Base-by-base conservation (phyloP, 2,329 filamentous ascomycete species). In the Penicillium aurantiogriseum region DNA sequence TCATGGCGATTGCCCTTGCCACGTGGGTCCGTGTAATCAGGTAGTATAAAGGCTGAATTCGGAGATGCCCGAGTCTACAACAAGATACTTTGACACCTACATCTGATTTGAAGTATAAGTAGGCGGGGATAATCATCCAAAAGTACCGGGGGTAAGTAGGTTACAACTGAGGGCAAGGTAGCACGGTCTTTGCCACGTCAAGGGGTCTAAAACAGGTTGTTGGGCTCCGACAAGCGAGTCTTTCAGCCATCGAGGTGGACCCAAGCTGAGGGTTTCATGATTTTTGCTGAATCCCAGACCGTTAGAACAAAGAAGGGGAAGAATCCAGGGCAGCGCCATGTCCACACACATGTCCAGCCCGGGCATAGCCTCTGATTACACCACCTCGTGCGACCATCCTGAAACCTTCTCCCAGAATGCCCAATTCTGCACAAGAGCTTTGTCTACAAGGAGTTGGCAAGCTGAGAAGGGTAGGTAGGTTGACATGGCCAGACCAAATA, bases 301-400 rank as follows among this genome's bases (percentile, higher is more conserved):
- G 15, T 19, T 43, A 36, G 55, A 38, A 56, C 10, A 2, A 38
- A 7, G 11, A 5, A 21, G 38, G 15, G 39, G 45, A n/a, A 33
- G 21, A 31, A 40, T 45, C 29, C 38, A 44, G 44, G 51, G 33
- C 55, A 44, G 13, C 44, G 39, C 38, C 29, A 54, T 42, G 42
- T 57, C 43, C 21, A 40, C 31, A 19, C 19, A 47, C 23, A 47
- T n/a, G 10, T 23, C 38, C 42, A 51, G 43, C 29, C 44, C 38
- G 36, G 33, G 51, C 19, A 54, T 57, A 49, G 21, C 44, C 55
- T 57, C 39, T 52, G 45, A 49, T 33, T 44, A 43, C 51, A 49
- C 49, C n/a, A n/a, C 36, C 44, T 43, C 51, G 55, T 57, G 21
- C 31, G 27, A 57, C 62, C 54, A 43, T 44, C 56, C 39, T 58